These are phyloP conservation scores for Aureobasidium sp. DNA, from an alignment of 2,329 filamentous ascomycete species.

Conservation along the genomic window DNA sequence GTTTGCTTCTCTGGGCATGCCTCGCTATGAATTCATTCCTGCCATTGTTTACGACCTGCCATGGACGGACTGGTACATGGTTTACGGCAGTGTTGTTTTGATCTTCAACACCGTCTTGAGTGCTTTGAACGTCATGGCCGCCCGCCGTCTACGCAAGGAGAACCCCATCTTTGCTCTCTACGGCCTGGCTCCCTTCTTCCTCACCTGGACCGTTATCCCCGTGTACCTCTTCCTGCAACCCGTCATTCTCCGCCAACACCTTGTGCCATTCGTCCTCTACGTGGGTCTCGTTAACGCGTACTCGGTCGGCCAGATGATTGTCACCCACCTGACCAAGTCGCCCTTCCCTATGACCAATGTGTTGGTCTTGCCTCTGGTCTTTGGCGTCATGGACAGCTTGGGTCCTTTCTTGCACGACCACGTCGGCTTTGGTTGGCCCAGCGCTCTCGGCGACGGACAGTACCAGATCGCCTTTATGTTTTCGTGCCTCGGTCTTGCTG, in stretches of 20 bases:
- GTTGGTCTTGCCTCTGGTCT: conserved; percentile 67
- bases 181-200: conserved; percentile 74
- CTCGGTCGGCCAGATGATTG: conserved; percentile 91
- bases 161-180: conserved; percentile 66
- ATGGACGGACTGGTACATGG: conserved; percentile 89
- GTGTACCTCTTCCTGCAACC: conserved; percentile 81
- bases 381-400: conserved; percentile 71
- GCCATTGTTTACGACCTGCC: conserved; percentile 66
- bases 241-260: conserved; percentile 69
- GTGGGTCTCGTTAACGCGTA: conserved; percentile 89
- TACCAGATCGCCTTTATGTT: conserved; percentile 92
- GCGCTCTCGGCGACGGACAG: conserved; percentile 58
- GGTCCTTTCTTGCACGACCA: conserved; percentile 57
- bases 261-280: conserved; percentile 85
- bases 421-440: conserved; percentile 61
- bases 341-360: conserved; percentile 89
- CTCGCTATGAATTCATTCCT: conserved; percentile 58
- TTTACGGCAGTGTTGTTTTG: conserved; percentile 74
- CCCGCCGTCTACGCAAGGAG: conserved; percentile 67
- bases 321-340: conserved; percentile 81
- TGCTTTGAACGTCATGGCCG: conserved; percentile 75
- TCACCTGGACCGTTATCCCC: conserved; percentile 68
- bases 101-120: conserved; percentile 77
- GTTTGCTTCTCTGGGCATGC: conserved; percentile 63
- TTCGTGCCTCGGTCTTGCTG: conserved; percentile 70